Conservation (phyloP, 768 basidiomycete genomes). For the Pholiota conissans region DNA sequence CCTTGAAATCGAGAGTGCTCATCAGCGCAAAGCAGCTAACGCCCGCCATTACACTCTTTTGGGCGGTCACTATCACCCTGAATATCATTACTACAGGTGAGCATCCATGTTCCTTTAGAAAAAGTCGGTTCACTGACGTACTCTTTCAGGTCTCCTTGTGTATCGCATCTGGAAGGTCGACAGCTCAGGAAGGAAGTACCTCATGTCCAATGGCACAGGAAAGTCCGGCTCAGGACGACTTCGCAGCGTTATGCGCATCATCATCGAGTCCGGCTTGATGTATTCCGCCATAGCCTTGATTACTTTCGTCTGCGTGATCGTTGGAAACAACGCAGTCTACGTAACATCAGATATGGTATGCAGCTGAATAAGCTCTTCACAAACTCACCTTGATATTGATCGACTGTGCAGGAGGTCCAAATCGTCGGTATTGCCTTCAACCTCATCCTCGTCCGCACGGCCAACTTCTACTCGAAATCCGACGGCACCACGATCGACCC, state of each 20-base stretch:
- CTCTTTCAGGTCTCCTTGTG: slow-evolving; percentile 10
- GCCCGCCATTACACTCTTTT: slow-evolving; percentile 11
- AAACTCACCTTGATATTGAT: background rate
- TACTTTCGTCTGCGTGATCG: slow-evolving; percentile 19
- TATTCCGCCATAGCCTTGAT: slow-evolving; percentile 22
- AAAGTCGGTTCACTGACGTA: background rate
- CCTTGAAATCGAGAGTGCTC: slow-evolving; percentile 3
- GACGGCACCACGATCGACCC: background rate
- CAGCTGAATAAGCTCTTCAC: background rate
- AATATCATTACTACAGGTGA: slow-evolving; percentile 19
- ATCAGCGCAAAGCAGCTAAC: slow-evolving; percentile 4
- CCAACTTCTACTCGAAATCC: background rate
- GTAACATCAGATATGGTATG: slow-evolving; percentile 22
- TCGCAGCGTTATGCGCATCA: slow-evolving; percentile 21
- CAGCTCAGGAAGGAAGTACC: background rate
- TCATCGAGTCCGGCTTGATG: slow-evolving; percentile 29
- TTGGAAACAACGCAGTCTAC: slow-evolving; percentile 23
- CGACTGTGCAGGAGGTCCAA: slow-evolving; percentile 15
- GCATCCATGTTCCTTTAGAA: background rate
- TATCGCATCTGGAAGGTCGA: slow-evolving; percentile 13
- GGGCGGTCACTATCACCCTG: slow-evolving; percentile 13
- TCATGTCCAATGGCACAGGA: background rate
- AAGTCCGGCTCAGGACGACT: background rate
- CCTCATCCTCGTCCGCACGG: slow-evolving; percentile 16
- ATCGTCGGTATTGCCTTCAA: slow-evolving; percentile 28